phyloP scores from a whole-genome alignment of 164 flowering plant genomes.

The Annona cherimola region DNA sequence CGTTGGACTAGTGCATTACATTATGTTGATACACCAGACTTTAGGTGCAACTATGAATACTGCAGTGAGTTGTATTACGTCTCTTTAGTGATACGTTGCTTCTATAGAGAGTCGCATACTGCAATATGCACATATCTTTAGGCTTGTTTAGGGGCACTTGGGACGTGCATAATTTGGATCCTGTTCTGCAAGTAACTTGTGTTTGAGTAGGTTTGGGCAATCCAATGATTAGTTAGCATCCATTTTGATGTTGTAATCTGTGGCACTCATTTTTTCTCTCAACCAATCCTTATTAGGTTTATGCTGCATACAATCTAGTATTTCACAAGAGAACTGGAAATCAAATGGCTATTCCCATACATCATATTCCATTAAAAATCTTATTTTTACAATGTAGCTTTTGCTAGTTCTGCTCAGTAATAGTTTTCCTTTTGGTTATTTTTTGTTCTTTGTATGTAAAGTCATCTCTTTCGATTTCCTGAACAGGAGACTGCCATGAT shows the following conservation, averaged over 20 bases:
- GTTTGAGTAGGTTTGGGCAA: not conserved
- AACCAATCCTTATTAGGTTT: no score
- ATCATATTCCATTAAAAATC: no score
- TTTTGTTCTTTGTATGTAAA: not conserved
- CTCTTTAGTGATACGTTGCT: not conserved
- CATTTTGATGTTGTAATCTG: not conserved
- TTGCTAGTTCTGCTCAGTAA: not conserved
- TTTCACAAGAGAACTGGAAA: no score
- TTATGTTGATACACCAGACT: slow-evolving; percentile 87
- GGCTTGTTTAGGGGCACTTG: not conserved
- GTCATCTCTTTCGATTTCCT: slow-evolving; percentile 6
- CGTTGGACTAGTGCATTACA: slow-evolving; percentile 85
- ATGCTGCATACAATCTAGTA: no score
- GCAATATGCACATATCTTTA: not conserved
- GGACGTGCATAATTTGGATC: not conserved
- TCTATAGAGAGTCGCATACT: not conserved
- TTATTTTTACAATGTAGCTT: no score
- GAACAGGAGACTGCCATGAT: slow-evolving; percentile 95
- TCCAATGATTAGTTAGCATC: not conserved
- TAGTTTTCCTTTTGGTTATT: not conserved
- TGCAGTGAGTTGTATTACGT: slow-evolving; percentile 51
- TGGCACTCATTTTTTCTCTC: no score
- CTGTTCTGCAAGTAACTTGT: not conserved
- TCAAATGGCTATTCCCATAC: no score
- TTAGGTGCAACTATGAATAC: slow-evolving; percentile 76